Evolutionary conservation across 306 rosid genomes (phyloP), one percentile per base, ranked within the genome.

Genomic region (Trifolium fragiferum): DNA sequence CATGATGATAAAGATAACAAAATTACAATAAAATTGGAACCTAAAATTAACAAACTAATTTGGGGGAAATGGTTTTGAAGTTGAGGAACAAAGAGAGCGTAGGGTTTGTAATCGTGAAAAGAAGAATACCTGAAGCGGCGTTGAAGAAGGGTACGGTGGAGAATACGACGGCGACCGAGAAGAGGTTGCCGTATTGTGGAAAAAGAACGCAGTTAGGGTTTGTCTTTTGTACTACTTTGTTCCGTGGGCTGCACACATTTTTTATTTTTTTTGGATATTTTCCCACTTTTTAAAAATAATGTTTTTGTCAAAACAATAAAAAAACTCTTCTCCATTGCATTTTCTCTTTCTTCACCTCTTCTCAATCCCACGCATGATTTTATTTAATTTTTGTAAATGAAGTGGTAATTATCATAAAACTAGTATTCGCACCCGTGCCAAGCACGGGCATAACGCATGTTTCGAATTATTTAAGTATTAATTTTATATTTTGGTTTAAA

Each of bases 61-160:
- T 25, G 27, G 71, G 55, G 5, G 2, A 9, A 68, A 37, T 50
- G 63, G 4, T 57, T 37, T 47, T 4, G 38, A 68, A n/a, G 1
- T 16, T 68, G 6, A 3, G 10, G 10, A 5, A 0, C 0, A 21
- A 49, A 49, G 61, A 68, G 25, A 30, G 16, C 37, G 61, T 32
- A 18, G 51, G 23, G 6, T 49, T 10, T n/a, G 63, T 0, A 11
- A 38, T 1, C 11, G 67, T 13, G 64, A 55, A 18, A 4, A 71
- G 23, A 23, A 58, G 3, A 71, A 65, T 65, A 81, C 81, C 81
- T 49, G 46, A 16, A 8, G 73, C 41, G 47, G 32, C 41, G 20
- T 13, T n/a, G 2, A 0, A 23, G 30, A 66, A 5, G 27, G 11
- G 4, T 27, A 41, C 58, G 67, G 51, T 23, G 66, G 66, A 30